Percentiles rank a stretch among this genome's conserved stretches.
Evolutionary conservation across 163 green algal genomes (phyloP).

Genomic region (Volvox carteri): DNA sequence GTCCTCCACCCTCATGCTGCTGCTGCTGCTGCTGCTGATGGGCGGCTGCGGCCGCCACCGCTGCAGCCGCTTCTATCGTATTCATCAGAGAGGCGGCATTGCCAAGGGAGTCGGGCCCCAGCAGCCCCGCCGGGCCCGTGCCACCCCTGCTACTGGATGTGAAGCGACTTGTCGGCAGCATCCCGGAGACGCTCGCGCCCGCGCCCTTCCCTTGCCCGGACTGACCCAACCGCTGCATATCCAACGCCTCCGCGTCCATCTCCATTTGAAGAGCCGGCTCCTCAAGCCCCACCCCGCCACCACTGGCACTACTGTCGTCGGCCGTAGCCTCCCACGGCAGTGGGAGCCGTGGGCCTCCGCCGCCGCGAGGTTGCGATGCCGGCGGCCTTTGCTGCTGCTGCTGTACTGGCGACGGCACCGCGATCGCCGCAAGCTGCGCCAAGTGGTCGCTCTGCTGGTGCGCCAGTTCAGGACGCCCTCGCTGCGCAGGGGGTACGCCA

Average conservation of each 20-base stretch:
- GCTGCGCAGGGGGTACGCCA: too few relatives aligned
- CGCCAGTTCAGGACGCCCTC: too few relatives aligned
- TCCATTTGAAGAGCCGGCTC: neutral
- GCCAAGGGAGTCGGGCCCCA: too few relatives aligned
- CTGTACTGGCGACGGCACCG: neutral
- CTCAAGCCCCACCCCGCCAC: neutral
- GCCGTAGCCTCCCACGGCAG: neutral
- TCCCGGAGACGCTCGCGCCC: neutral
- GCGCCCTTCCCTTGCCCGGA: neutral
- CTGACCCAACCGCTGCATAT: neutral
- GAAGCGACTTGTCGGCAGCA: neutral
- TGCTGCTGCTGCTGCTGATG: neutral
- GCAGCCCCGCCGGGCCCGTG: neutral
- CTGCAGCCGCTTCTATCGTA: too few relatives aligned
- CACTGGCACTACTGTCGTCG: neutral
- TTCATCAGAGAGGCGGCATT: too few relatives aligned
- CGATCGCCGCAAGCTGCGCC: neutral
- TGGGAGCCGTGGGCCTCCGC: neutral
- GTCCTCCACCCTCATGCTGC: neutral
- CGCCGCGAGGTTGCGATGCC: neutral
- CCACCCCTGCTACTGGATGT: neutral
- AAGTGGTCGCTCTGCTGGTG: neutral
- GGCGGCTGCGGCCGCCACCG: neutral
- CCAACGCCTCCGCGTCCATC: neutral
- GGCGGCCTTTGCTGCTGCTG: neutral